Percentiles rank a stretch among this genome's conserved stretches.
Conservation (phyloP, 2,329 filamentous ascomycete genomes). For the Annulohypoxylon truncatum region DNA sequence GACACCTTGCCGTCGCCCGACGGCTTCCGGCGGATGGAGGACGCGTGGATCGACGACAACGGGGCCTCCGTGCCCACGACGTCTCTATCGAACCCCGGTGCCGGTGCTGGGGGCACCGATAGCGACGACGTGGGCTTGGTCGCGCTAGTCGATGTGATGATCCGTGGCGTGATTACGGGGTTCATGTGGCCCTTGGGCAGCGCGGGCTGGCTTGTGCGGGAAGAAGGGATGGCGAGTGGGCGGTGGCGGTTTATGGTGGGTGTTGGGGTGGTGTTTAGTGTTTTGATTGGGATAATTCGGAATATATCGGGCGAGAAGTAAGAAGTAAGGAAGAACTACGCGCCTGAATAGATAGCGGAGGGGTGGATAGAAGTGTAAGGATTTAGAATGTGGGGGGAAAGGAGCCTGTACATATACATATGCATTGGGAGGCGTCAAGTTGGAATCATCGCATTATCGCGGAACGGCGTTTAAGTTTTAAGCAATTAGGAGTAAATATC, state of each 20-base stretch:
- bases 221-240: conserved; percentile 88
- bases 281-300: conserved; percentile 53
- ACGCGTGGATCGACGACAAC: conserved; percentile 87
- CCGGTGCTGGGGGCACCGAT: conserved; percentile 49
- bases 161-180: conserved; percentile 88
- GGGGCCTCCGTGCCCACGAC: conserved; percentile 44
- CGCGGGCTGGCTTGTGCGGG: conserved; percentile 83
- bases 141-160: conserved; percentile 82
- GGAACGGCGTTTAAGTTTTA: conserved; percentile 22
- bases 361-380: background rate
- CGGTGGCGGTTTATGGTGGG: conserved; percentile 88
- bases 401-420: conserved; percentile 3
- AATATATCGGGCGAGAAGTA: conserved; percentile 50
- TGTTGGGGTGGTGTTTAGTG: conserved; percentile 78
- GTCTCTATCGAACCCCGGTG: conserved; percentile 41
- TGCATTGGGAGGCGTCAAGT: conserved; percentile 32
- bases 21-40: conserved; percentile 81
- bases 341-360: background rate
- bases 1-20: conserved; percentile 88
- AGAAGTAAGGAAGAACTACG: conserved; percentile 10
- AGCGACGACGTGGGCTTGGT: conserved; percentile 61
- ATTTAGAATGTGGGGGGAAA: background rate
- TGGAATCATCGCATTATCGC: conserved; percentile 9
- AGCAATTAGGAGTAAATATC: background rate
- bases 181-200: conserved; percentile 96